Evolutionary conservation across 768 basidiomycete genomes (phyloP).

Genomic region (Crucibulum laeve): DNA sequence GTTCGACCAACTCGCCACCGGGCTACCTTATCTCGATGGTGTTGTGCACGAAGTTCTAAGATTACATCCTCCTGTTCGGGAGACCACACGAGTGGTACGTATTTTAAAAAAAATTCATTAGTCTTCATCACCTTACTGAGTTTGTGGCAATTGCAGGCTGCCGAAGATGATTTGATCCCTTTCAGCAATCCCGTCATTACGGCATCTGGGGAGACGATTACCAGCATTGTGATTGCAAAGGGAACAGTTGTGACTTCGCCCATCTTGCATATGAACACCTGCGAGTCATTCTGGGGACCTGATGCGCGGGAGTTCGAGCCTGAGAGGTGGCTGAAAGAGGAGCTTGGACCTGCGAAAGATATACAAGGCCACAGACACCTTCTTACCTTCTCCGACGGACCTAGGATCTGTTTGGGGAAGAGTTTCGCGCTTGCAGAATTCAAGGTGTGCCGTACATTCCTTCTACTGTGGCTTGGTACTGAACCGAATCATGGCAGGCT

Average conservation of each 20-base stretch:
- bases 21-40: slow-evolving; percentile 37
- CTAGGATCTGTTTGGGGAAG: slow-evolving; percentile 38
- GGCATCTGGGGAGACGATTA: not conserved
- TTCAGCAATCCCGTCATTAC: not conserved
- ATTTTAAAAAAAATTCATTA: not conserved
- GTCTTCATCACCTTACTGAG: not conserved
- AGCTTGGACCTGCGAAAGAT: slow-evolving; percentile 17
- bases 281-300: slow-evolving; percentile 36
- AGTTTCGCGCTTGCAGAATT: slow-evolving; percentile 37
- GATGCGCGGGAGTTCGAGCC: slow-evolving; percentile 39
- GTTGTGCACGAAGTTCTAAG: slow-evolving; percentile 34
- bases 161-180: not conserved
- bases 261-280: slow-evolving; percentile 33
- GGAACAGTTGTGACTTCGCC: slow-evolving; percentile 34
- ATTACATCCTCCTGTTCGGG: slow-evolving; percentile 26
- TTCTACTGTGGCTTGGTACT: not conserved
- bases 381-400: slow-evolving; percentile 41
- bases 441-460: slow-evolving; percentile 23
- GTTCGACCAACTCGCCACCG: slow-evolving; percentile 30
- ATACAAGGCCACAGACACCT: slow-evolving; percentile 34
- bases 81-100: slow-evolving; percentile 25
- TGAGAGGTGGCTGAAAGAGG: slow-evolving; percentile 34
- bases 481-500: slow-evolving; percentile 19
- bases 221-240: slow-evolving; percentile 28
- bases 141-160: slow-evolving; percentile 18